A percentile compares a stretch with the other conserved stretches of the same genome.
Evolutionary conservation across 2,329 filamentous ascomycete genomes (phyloP).

Genomic region (Diaporthe caulivora): DNA sequence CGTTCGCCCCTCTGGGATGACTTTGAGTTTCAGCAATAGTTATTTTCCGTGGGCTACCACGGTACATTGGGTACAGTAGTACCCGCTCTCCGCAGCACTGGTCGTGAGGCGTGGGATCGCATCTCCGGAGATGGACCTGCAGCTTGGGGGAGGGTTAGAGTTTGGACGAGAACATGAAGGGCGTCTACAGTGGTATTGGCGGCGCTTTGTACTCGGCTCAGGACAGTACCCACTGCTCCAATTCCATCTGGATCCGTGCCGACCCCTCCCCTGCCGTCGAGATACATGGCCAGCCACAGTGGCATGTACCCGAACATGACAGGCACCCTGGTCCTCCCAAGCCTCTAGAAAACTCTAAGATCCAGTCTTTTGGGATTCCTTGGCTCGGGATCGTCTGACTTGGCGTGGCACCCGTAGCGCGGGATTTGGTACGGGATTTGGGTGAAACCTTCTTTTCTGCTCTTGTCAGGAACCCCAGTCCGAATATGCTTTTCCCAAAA

Average conservation of each 20-base stretch:
- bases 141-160: conserved; percentile 23
- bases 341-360: conserved; percentile 29
- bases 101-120: conserved; percentile 23
- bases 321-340: not conserved
- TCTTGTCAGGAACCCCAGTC: conserved; percentile 16
- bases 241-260: conserved; percentile 18
- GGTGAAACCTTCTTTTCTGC: conserved; percentile 35
- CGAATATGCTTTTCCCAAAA: conserved; percentile 2
- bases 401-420: conserved; percentile 31
- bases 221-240: conserved; percentile 14
- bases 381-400: conserved; percentile 32
- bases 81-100: conserved; percentile 9
- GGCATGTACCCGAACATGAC: conserved; percentile 19
- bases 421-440: conserved; percentile 38
- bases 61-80: conserved; percentile 10
- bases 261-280: conserved; percentile 29
- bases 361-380: conserved; percentile 29
- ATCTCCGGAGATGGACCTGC: conserved; percentile 23
- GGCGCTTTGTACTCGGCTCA: conserved; percentile 9
- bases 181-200: not conserved
- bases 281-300: not conserved
- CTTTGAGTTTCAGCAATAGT: conserved; percentile 36
- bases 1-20: conserved; percentile 35
- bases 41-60: conserved; percentile 14
- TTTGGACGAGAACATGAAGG: conserved; percentile 27